These are phyloP conservation scores for Suhomyces sp. DNA, from an alignment of 805 yeast genomes.

Conservation along the genomic window DNA sequence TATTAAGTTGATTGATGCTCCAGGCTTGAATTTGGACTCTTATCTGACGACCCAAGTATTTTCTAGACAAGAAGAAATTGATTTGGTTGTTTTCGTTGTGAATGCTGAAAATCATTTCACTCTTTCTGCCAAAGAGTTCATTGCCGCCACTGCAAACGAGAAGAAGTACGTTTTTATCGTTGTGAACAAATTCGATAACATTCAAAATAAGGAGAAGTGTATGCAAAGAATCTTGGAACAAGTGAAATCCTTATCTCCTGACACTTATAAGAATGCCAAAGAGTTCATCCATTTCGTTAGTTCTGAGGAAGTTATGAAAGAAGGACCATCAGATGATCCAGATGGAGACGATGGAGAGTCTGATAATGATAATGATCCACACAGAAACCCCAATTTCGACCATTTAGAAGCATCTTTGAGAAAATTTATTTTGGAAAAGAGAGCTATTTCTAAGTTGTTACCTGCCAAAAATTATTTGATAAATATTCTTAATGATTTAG, in stretches of 20 bases:
- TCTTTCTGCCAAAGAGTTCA: constrained; percentile 89
- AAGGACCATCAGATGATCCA: constrained; percentile 30
- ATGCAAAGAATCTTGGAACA: constrained; percentile 76
- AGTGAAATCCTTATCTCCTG: constrained; percentile 82
- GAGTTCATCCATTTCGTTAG: constrained; percentile 94
- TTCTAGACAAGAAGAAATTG: constrained; percentile 96
- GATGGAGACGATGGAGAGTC: constrained; percentile 33
- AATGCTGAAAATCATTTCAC: constrained; percentile 96
- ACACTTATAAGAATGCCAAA: constrained; percentile 80
- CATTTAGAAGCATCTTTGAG: constrained; percentile 81
- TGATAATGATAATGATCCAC: constrained; percentile 29
- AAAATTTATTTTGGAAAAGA: constrained; percentile 81
- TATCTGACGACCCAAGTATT: constrained; percentile 93
- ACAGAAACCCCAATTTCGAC: constrained; percentile 67
- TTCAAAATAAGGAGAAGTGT: constrained; percentile 79
- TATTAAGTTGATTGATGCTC: constrained; percentile 92
- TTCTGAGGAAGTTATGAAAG: constrained; percentile 50
- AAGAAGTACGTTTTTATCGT: constrained; percentile 91
- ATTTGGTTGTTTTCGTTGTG: constrained; percentile 92
- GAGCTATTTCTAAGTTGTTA: constrained; percentile 81
- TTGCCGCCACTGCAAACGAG: constrained; percentile 85
- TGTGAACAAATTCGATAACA: constrained; percentile 87
- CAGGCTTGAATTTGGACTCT: constrained; percentile 91
- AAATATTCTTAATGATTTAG: constrained; percentile 68
- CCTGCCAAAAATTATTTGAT: constrained; percentile 89